Conservation (phyloP, 2,329 filamentous ascomycete species). For the Cladophialophora exuberans region DNA sequence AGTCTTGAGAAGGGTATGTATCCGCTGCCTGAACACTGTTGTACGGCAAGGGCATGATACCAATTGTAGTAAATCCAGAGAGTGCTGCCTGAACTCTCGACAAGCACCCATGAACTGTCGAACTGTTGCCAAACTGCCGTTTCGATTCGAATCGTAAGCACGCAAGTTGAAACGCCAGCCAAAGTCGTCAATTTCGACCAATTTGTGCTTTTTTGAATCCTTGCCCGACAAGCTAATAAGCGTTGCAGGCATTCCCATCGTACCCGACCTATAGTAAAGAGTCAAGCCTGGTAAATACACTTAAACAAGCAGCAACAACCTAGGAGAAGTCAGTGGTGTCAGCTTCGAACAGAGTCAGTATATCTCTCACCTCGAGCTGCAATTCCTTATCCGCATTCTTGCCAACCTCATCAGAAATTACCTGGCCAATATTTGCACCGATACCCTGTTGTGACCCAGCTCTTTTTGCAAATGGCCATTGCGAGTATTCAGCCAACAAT, state of each 20-base stretch:
- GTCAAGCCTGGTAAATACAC: slow-evolving; percentile 96
- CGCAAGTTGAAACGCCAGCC: not conserved
- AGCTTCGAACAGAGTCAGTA: slow-evolving; percentile 5
- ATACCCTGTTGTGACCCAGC: slow-evolving; percentile 76
- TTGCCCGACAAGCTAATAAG: not conserved
- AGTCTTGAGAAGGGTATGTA: not conserved
- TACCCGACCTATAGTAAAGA: slow-evolving; percentile 71
- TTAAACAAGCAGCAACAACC: slow-evolving; percentile 91
- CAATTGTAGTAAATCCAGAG: too few species aligned
- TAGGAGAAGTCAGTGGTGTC: slow-evolving; percentile 36
- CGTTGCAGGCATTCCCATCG: not conserved
- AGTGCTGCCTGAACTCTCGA: too few species aligned
- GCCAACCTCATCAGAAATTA: slow-evolving; percentile 84
- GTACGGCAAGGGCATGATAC: too few species aligned
- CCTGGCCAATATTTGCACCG: slow-evolving; percentile 87
- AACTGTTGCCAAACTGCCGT: too few species aligned
- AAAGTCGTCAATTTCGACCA: not conserved
- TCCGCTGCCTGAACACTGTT: not conserved
- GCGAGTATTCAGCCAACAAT: slow-evolving; percentile 90
- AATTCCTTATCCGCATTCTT: slow-evolving; percentile 90
- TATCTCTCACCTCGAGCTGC: slow-evolving; percentile 82
- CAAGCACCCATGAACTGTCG: too few species aligned
- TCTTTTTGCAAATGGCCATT: slow-evolving; percentile 93
- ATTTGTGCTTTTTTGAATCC: too few species aligned
- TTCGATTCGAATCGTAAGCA: not conserved